These are phyloP conservation scores for Metschnikowia amazonensis DNA, from an alignment of 805 yeast species.

Conservation along the genomic window DNA sequence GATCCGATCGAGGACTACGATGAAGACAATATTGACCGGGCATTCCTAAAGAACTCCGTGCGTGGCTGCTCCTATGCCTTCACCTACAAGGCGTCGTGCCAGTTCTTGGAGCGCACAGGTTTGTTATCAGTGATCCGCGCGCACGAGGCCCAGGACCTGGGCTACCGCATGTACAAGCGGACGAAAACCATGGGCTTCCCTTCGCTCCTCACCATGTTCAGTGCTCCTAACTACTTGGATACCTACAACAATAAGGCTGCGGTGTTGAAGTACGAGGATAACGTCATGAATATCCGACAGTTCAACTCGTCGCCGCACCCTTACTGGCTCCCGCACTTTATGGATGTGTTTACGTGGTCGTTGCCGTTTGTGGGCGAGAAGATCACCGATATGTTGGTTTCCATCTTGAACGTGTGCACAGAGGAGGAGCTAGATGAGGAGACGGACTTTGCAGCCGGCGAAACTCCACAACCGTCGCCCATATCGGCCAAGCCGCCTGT, in stretches of 20 bases:
- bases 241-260: conserved; percentile 94
- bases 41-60: conserved; percentile 63
- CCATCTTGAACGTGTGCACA: conserved; percentile 88
- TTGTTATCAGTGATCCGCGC: conserved; percentile 86
- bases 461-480: conserved; percentile 23
- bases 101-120: conserved; percentile 72
- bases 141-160: conserved; percentile 97
- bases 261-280: conserved; percentile 82
- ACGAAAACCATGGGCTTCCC: conserved; percentile 86
- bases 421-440: conserved; percentile 89
- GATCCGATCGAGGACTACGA: conserved; percentile 93
- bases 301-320: conserved; percentile 93
- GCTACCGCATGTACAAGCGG: conserved; percentile 89
- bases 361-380: conserved; percentile 96
- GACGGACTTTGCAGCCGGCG: conserved; percentile 46
- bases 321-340: conserved; percentile 92
- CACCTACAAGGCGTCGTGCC: conserved; percentile 77
- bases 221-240: conserved; percentile 94
- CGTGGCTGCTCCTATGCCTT: conserved; percentile 93
- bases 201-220: conserved; percentile 81
- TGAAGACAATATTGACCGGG: conserved; percentile 40
- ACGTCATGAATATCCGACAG: conserved; percentile 92
- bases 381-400: conserved; percentile 86
- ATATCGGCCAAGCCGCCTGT: conserved; percentile 11
- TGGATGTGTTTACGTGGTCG: conserved; percentile 98